These are phyloP conservation scores for Achlya hypogyna DNA, from an alignment of 352 stramenopile species.

Conservation along the genomic window DNA sequence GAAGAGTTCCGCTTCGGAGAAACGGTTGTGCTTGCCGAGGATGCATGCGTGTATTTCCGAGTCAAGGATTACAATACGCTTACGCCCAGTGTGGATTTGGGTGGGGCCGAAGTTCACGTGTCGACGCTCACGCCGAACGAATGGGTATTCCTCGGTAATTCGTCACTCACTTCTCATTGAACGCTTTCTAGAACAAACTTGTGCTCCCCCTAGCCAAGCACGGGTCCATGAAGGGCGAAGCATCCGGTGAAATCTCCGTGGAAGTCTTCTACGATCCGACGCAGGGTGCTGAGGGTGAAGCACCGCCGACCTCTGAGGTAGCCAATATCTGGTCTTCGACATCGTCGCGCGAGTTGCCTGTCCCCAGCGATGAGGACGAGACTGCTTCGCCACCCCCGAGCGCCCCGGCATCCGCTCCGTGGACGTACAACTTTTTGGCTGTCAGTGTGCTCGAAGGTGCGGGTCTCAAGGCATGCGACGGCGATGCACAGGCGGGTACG, in stretches of 20 bases:
- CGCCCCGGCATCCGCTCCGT: background rate
- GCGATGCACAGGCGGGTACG: conserved; percentile 39
- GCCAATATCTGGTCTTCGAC: conserved; percentile 14
- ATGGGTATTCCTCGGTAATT: conserved; percentile 20
- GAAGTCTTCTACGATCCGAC: conserved; percentile 39
- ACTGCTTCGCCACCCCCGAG: background rate
- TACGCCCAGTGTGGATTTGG: conserved; percentile 34
- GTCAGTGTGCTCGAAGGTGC: conserved; percentile 56
- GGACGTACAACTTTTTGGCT: conserved; percentile 45
- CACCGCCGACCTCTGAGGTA: conserved; percentile 1
- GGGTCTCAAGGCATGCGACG: conserved; percentile 43
- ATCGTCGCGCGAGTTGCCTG: conserved; percentile 4
- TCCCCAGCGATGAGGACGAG: background rate
- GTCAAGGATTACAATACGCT: conserved; percentile 40
- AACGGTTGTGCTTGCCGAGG: conserved; percentile 34
- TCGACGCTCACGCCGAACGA: conserved; percentile 29
- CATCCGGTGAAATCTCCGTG: conserved; percentile 31
- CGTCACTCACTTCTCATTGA: conserved; percentile 15
- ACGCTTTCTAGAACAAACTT: conserved; percentile 26
- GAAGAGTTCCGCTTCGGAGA: conserved; percentile 48
- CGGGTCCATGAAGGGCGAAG: conserved; percentile 9
- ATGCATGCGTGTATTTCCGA: conserved; percentile 29
- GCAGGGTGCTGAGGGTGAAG: background rate
- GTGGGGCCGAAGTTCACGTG: conserved; percentile 31
- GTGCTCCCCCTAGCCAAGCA: conserved; percentile 20